Conservation (phyloP, 164 flowering plant genomes). For the Tetracentron sinense region DNA sequence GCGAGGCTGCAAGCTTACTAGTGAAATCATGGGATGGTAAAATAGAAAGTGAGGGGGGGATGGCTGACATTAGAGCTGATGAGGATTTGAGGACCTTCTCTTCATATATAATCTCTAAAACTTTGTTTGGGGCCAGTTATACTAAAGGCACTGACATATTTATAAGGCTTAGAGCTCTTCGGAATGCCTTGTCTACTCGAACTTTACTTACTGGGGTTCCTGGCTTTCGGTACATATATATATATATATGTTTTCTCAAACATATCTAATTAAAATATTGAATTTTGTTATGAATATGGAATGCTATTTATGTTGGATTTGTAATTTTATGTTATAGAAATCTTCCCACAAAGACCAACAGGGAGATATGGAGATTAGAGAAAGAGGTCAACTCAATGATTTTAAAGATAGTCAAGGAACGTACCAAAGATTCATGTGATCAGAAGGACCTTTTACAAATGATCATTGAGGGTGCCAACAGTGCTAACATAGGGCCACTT, state of each 20-base stretch:
- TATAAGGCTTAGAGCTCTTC: conserved; percentile 12
- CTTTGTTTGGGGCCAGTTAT: conserved; percentile 22
- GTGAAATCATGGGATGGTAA: conserved; percentile 19
- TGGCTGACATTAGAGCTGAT: conserved; percentile 17
- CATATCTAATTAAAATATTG: not conserved
- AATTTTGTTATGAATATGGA: not conserved
- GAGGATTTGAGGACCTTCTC: conserved; percentile 20
- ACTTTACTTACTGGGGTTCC: conserved; percentile 18
- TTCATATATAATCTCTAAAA: conserved; percentile 21
- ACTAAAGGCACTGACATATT: conserved; percentile 17
- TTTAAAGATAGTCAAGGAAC: conserved; percentile 26
- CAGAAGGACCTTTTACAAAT: conserved; percentile 46
- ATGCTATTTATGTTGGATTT: not conserved
- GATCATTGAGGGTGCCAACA: conserved; percentile 39
- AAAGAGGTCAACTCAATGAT: conserved; percentile 37
- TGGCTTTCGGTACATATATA: conserved; percentile 14
- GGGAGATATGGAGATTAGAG: conserved; percentile 37
- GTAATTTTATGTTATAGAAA: conserved; percentile 16
- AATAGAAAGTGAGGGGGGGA: conserved; percentile 7
- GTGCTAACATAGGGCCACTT: conserved; percentile 4
- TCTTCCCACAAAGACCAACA: conserved; percentile 33
- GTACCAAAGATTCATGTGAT: conserved; percentile 11
- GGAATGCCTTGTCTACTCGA: conserved; percentile 10
- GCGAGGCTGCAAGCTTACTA: conserved; percentile 14
- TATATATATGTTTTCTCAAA: not conserved